Percentiles rank a stretch among this genome's conserved stretches.
Conservation (phyloP, 2,329 filamentous ascomycete species). For the Microdochium paspali region DNA sequence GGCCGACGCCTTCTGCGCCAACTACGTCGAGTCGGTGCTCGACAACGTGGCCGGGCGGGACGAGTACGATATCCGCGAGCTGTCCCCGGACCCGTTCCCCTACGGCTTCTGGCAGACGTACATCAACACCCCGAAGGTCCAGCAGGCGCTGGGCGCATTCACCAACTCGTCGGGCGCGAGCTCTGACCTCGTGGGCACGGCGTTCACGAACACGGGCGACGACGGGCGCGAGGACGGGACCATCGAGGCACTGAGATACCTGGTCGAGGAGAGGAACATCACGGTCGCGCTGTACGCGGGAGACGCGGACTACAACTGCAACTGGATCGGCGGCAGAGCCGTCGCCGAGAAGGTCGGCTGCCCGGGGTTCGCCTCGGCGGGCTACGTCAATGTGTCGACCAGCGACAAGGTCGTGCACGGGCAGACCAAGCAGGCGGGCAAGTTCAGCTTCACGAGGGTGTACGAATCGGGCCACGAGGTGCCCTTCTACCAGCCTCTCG, state of each 20-base stretch:
- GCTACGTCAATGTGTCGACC: constrained; percentile 34
- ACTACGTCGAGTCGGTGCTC: constrained; percentile 41
- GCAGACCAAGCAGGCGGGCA: constrained; percentile 39
- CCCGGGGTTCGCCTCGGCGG: constrained; percentile 29
- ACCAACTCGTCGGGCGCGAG: constrained; percentile 44
- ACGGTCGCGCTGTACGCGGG: constrained; percentile 19
- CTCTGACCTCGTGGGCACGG: constrained; percentile 29
- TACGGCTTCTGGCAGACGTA: constrained; percentile 44
- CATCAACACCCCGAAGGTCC: constrained; percentile 44
- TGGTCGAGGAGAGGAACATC: constrained; percentile 11
- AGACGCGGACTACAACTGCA: constrained; percentile 23
- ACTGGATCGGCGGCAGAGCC: constrained; percentile 19
- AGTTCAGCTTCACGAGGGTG: constrained; percentile 39
- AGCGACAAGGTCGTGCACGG: constrained; percentile 36
- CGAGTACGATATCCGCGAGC: constrained; percentile 50
- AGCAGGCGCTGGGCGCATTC: constrained; percentile 48
- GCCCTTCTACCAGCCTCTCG: constrained; percentile 44
- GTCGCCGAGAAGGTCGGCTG: constrained; percentile 23
- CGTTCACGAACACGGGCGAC: constrained; percentile 48
- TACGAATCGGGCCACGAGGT: constrained; percentile 30
- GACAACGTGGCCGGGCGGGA: constrained; percentile 42
- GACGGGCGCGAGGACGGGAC: constrained; percentile 23
- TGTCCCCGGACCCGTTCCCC: constrained; percentile 47
- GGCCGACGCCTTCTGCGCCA: constrained; percentile 46
- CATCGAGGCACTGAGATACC: constrained; percentile 12